These are phyloP conservation scores for Mesembryanthemum crystallinum DNA, from an alignment of 148 eudicot species.

Conservation along the genomic window DNA sequence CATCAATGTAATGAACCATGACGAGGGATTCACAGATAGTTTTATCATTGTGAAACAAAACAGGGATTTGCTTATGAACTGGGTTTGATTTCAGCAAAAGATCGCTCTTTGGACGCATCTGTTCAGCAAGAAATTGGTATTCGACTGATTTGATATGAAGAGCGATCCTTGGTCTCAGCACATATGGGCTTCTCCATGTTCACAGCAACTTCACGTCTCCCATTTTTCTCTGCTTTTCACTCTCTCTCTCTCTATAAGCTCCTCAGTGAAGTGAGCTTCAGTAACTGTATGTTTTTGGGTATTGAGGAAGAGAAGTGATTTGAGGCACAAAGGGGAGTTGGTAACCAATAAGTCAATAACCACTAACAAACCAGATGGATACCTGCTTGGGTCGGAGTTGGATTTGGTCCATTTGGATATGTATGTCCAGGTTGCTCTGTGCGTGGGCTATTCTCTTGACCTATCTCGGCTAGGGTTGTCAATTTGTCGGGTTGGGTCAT, in stretches of 20 bases:
- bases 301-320: no score
- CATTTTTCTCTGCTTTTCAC: conserved; percentile 20
- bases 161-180: conserved; percentile 43
- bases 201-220: conserved; percentile 49
- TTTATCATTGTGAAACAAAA: conserved; percentile 51
- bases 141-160: conserved; percentile 45
- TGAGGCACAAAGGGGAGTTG: no score
- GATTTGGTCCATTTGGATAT: no score
- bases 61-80: conserved; percentile 65
- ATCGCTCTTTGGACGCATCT: conserved; percentile 43
- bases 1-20: conserved; percentile 67
- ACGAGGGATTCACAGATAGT: conserved; percentile 60
- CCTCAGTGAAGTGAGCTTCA: no score
- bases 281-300: no score
- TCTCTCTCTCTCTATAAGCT: neutral
- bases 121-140: conserved; percentile 45
- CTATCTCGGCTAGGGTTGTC: no score
- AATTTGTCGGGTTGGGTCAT: no score
- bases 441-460: no score
- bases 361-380: no score
- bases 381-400: no score
- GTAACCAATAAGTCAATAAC: no score
- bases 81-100: conserved; percentile 72
- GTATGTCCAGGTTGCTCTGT: no score
- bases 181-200: conserved; percentile 47